A percentile compares a stretch with the other conserved stretches of the same genome.
phyloP scores from a whole-genome alignment of 2,329 filamentous ascomycete species.

The Trichoderma afroharzianum region DNA sequence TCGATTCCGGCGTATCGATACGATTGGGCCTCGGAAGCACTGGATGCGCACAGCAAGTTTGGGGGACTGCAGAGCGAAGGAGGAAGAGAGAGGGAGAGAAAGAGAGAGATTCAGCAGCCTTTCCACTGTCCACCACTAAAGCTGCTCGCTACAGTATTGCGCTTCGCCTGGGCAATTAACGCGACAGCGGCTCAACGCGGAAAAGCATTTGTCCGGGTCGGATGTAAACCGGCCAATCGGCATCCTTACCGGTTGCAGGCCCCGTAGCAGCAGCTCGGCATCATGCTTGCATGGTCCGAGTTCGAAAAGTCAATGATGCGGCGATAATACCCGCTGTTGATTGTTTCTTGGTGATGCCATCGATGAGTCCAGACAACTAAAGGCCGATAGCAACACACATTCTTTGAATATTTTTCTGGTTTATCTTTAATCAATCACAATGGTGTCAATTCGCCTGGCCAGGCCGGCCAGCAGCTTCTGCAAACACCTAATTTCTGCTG shows the following conservation, averaged over 20 bases:
- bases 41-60: neutral
- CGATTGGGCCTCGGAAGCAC: neutral
- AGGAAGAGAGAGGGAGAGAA: neutral
- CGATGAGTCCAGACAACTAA: neutral
- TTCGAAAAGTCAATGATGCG: neutral
- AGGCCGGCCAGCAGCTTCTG: slow-evolving; percentile 14
- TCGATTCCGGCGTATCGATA: neutral
- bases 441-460: slow-evolving; percentile 22
- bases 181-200: slow-evolving; percentile 9
- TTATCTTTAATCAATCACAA: neutral
- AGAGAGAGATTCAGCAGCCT: neutral
- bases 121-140: slow-evolving; percentile 6
- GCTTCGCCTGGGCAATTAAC: slow-evolving; percentile 8
- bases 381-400: neutral
- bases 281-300: slow-evolving; percentile 16
- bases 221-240: slow-evolving; percentile 1
- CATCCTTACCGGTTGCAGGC: neutral
- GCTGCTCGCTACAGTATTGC: slow-evolving; percentile 1
- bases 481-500: slow-evolving; percentile 12
- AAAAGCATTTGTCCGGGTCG: neutral
- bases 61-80: neutral
- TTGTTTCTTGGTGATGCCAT: neutral
- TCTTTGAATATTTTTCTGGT: neutral
- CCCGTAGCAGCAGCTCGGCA: neutral
- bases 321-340: neutral